phyloP scores from a whole-genome alignment of 768 basidiomycete genomes.

The Russula virescens region DNA sequence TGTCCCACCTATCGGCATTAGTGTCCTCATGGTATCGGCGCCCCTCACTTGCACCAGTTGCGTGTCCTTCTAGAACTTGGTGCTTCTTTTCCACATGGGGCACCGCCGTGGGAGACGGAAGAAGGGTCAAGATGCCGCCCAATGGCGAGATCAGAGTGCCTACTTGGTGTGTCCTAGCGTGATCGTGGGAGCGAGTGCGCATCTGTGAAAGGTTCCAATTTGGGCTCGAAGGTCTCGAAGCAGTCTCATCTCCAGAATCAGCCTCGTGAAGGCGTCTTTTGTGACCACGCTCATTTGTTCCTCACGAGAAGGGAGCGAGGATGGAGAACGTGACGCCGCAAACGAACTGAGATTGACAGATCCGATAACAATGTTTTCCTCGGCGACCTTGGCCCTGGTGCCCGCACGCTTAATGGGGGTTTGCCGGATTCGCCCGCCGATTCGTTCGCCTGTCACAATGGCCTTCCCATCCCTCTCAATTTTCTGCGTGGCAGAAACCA shows the following conservation, averaged over 20 bases:
- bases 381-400: conserved; percentile 3
- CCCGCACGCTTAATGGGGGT: neutral
- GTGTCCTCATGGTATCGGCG: conserved; percentile 22
- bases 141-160: conserved; percentile 8
- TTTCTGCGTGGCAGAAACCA: neutral
- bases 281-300: neutral
- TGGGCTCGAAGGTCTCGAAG: neutral
- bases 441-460: neutral
- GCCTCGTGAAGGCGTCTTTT: neutral
- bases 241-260: conserved; percentile 1
- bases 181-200: neutral
- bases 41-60: conserved; percentile 12
- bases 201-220: too few relatives aligned
- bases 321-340: neutral
- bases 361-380: conserved; percentile 16
- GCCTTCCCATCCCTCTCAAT: neutral
- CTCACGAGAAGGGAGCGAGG: neutral
- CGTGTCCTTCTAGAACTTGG: conserved; percentile 15
- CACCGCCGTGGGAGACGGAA: conserved; percentile 18
- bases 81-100: conserved; percentile 20
- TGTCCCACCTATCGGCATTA: conserved; percentile 19
- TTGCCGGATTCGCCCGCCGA: neutral
- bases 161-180: neutral
- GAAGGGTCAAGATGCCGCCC: neutral
- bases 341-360: conserved; percentile 10